Base-by-base conservation (phyloP, 2,329 filamentous ascomycete genomes). In the Alternaria gansuensis region DNA sequence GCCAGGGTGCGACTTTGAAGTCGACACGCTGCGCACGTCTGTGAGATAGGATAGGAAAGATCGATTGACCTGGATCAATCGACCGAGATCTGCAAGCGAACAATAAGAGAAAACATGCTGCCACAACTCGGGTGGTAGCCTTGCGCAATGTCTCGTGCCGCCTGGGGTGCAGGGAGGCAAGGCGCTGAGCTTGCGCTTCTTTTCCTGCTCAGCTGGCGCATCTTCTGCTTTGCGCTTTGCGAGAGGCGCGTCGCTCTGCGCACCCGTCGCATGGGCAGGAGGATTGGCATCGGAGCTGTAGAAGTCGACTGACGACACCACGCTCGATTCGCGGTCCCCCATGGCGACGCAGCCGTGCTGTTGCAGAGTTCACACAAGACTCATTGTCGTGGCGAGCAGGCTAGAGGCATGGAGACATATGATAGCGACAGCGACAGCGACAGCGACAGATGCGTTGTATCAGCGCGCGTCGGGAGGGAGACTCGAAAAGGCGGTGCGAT, bases 91-190 rank as follows among this genome's bases (percentile, higher is more conserved):
- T 73, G 78, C 82, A 57, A 90, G 88, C 59, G 87, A 83, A 75
- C 87, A 84, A 74, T 87, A 88, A 69, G 83, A 84, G 75, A 92
- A 90, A 69, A 91, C 81, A 71, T 84, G 83, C 71, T 91, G 88
- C 88, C 89, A 91, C 70, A 90, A 79, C 77, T 88, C 85, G 66
- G 82, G 80, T 71, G 87, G 85, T 56, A 88, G 80, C 64, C 77
- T 66, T 60, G 75, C 73, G 64, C 71, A 77, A 59, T 62, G 61
- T 52, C 65, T 53, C 55, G 71, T 57, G 57, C 40, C 41, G 58
- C 60, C 54, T 53, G 66, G 39, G 60, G 57, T 29, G 49, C 54
- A 50, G 24, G 59, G 34, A 46, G 61, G 46, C 2, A 60, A 54
- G 51, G 65, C 60, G 23, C 62, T 68, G 24, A 76, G 64, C 60